Conservation (phyloP, 345 rosid genomes). For the Turnera subulata region DNA sequence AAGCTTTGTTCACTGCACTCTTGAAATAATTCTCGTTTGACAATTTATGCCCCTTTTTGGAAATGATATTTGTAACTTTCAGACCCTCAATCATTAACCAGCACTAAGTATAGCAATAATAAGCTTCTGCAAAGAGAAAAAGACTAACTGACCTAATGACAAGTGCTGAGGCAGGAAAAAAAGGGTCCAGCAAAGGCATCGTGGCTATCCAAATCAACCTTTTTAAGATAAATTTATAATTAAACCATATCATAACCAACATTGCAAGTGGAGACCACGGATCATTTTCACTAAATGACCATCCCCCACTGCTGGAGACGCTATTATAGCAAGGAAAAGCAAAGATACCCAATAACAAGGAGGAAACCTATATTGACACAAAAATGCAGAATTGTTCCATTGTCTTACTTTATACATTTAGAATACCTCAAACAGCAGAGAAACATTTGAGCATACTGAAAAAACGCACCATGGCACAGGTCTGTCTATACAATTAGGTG, state of each 20-base stretch:
- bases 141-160: neutral
- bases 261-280: conserved; percentile 27
- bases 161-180: too few species aligned
- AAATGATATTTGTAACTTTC: conserved; percentile 15
- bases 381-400: too few species aligned
- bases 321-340: neutral
- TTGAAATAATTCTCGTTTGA: too few species aligned
- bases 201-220: conserved; percentile 10
- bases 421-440: too few species aligned
- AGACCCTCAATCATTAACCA: conserved; percentile 1
- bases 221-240: conserved; percentile 11
- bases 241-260: conserved; percentile 4
- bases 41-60: neutral
- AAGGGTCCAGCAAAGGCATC: conserved; percentile 1
- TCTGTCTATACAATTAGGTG: too few species aligned
- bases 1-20: neutral
- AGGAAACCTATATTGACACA: too few species aligned
- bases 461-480: too few species aligned
- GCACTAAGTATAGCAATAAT: conserved; percentile 12
- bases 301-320: neutral
- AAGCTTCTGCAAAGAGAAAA: conserved; percentile 3
- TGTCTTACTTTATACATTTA: too few species aligned
- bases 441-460: too few species aligned
- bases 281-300: conserved; percentile 13
- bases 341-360: too few species aligned